Conservation (phyloP, 2,329 filamentous ascomycete genomes). For the Trematosphaeria pertusa region DNA sequence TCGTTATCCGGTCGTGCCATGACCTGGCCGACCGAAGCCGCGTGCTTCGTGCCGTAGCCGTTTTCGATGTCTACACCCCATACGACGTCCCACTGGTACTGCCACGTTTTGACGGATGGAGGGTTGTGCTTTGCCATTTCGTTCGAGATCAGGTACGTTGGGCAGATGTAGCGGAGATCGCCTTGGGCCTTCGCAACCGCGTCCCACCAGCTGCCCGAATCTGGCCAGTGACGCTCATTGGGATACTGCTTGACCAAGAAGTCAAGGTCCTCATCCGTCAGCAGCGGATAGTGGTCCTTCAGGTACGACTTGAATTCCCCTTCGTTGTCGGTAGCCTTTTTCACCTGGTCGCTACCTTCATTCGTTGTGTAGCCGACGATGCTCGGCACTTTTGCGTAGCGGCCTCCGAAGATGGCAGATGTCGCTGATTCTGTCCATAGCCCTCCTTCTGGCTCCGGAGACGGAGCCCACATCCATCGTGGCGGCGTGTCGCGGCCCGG, state of each 20-base stretch:
- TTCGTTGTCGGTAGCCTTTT: slow-evolving; percentile 46
- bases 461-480: slow-evolving; percentile 46
- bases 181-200: slow-evolving; percentile 43
- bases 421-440: slow-evolving; percentile 38
- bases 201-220: slow-evolving; percentile 41
- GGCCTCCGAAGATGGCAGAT: slow-evolving; percentile 33
- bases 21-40: slow-evolving; percentile 41
- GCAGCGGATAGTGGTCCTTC: slow-evolving; percentile 53
- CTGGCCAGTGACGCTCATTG: slow-evolving; percentile 44
- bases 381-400: slow-evolving; percentile 39
- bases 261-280: slow-evolving; percentile 59
- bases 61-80: slow-evolving; percentile 38
- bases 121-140: slow-evolving; percentile 40
- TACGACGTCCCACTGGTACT: slow-evolving; percentile 46
- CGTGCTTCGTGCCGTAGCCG: slow-evolving; percentile 43
- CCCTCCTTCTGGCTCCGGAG: slow-evolving; percentile 36
- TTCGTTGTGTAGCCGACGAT: slow-evolving; percentile 44
- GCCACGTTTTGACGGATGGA: slow-evolving; percentile 29
- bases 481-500: slow-evolving; percentile 39
- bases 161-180: slow-evolving; percentile 45
- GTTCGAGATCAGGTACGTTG: slow-evolving; percentile 40
- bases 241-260: slow-evolving; percentile 34
- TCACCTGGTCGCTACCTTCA: slow-evolving; percentile 51
- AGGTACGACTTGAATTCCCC: slow-evolving; percentile 43
- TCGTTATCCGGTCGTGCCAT: slow-evolving; percentile 37